Evolutionary conservation across 2,329 filamentous ascomycete genomes (phyloP), one percentile per base, ranked within the genome.

Genomic region (Nothophaeocryptopus gaeumannii): DNA sequence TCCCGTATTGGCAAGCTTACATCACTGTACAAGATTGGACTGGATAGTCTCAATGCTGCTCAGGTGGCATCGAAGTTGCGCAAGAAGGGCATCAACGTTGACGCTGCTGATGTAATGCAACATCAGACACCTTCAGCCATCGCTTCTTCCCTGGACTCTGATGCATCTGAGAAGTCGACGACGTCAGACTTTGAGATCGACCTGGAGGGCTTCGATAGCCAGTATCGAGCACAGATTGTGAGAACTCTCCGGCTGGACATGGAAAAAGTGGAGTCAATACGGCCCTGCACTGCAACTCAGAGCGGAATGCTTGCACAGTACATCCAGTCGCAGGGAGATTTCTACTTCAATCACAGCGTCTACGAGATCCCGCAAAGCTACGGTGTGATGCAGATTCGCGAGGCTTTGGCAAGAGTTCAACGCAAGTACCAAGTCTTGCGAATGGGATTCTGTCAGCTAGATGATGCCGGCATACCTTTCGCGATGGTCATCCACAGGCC

Each of bases 31-130:
- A 83, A 86, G 50, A 79, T 96, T n/a, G 92, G 92, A 0, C 73
- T 96, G 3, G 91, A 96, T 68, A 96, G 91, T 65, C 93, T 97
- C 62, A 91, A 86, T 53, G 88, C 89, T 0, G 77, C 82, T 12
- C 90, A 96, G 62, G 75, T 96, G 8, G 88, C 89, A 0, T 78
- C 81, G 1, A 72, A 77, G 20, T 73, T 96, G 12, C 81, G 85
- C 13, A 78, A 76, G 34, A 62, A 77, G 13, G 83, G 83, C 0
- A 72, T 83, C 34, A 62, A 67, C 1, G 69, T 90, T 0, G 81
- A 82, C 1, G 83, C 87, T 0, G 79, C 82, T 1, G 88, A 95
- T 65, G 82, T 96, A 11, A 78, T 96, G 46, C 83, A 87, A 47
- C 60, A 70, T 46, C 56, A 56, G 36, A 63, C 59, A 2, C 59